Base-by-base conservation (phyloP, 2,329 filamentous ascomycete genomes). In the Trichoderma sp. region DNA sequence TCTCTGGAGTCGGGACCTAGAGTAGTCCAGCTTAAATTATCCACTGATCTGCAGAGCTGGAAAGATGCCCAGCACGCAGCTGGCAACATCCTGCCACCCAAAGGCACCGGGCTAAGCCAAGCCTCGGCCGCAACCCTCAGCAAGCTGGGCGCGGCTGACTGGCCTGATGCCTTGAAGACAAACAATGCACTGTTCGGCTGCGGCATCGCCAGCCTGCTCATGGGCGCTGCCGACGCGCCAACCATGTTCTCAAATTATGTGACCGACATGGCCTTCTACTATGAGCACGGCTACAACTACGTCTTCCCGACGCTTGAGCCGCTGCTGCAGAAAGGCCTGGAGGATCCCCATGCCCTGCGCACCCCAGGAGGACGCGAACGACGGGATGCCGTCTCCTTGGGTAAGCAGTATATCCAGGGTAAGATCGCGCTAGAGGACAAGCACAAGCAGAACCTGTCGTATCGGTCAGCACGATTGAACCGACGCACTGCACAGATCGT, bases 191-290 rank as follows among this genome's bases (percentile, higher is more conserved):
- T 73, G 12, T 72, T 71, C 22, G 71, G 71, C 22, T 71, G 71
- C 45, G 71, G 71, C 25, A 70, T 72, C 7, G 67, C 68, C 52
- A 68, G 50, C 42, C 34, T 73, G 61, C 64, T 71, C 42, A 72
- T 71, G 2, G 71, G 71, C 34, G 69, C 68, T 12, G 69, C 69
- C 13, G 68, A 73, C 37, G 70, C 60, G 27, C 60, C 37, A 54
- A 70, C 70, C 53, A 68, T 72, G 64, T 72, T 72, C 63, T 73
- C 71, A 60, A 73, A 73, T 53, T 71, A 72, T 32, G 71, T 71
- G 52, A 71, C 69, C 17, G 71, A 73, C 54, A 72, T 73, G 71
- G 71, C 27, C 37, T 72, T 73, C 52, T 73, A 72, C 39, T 72
- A 72, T 35, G 71, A 73, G 65, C 71, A 73, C 59, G 70, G 71